Evolutionary conservation across 768 basidiomycete species (phyloP).

Genomic region (Phlebiopsis gigantea): DNA sequence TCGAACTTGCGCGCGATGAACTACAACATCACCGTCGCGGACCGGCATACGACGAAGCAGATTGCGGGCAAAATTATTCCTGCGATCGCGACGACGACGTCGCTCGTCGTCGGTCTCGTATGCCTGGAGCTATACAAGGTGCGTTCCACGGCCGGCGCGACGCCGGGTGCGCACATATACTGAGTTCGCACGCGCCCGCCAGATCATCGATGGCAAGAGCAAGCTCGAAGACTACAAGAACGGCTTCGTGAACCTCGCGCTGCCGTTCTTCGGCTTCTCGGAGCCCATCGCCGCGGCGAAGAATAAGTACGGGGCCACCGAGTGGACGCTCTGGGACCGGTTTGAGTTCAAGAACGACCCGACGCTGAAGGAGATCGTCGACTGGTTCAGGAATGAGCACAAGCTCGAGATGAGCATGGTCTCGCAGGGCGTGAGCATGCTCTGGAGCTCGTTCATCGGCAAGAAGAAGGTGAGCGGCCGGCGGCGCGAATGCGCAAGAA

Average conservation of each 20-base stretch:
- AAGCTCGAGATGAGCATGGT: constrained; percentile 92
- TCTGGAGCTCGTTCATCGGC: constrained; percentile 92
- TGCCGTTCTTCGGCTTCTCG: constrained; percentile 99
- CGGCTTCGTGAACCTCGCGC: constrained; percentile 93
- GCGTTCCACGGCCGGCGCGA: constrained; percentile 9
- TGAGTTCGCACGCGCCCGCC: neutral
- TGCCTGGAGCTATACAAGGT: constrained; percentile 98
- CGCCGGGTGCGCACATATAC: neutral
- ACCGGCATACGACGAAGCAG: constrained; percentile 91
- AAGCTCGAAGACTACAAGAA: constrained; percentile 97
- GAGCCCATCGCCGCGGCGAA: constrained; percentile 91
- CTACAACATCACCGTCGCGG: constrained; percentile 83
- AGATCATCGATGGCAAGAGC: constrained; percentile 95
- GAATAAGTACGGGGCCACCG: constrained; percentile 79
- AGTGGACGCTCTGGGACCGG: constrained; percentile 99
- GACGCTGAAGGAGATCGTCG: constrained; percentile 77
- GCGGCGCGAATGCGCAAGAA: neutral
- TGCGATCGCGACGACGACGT: constrained; percentile 97
- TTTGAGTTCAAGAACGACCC: constrained; percentile 91
- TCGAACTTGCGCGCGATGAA: constrained; percentile 96
- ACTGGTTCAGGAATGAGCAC: constrained; percentile 81
- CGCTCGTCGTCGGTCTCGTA: constrained; percentile 91
- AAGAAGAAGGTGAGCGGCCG: constrained; percentile 76
- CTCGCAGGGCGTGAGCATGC: constrained; percentile 95
- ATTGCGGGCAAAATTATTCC: constrained; percentile 99